These are phyloP conservation scores for Fusarium burgessii DNA, from an alignment of 2,329 filamentous ascomycete species.

Conservation along the genomic window DNA sequence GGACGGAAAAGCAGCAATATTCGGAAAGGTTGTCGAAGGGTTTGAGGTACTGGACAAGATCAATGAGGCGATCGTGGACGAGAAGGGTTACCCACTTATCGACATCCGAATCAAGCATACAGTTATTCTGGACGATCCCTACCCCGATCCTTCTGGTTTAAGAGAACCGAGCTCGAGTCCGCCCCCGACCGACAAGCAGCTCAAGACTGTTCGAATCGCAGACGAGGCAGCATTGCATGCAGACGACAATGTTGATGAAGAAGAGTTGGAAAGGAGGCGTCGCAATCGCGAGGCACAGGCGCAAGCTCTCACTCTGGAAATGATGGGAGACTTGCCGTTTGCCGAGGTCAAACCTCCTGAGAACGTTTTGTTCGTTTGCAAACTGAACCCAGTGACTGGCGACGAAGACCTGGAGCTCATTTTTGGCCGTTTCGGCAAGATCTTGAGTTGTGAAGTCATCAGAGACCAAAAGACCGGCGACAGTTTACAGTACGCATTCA, in stretches of 20 bases:
- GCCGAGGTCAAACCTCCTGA: conserved; percentile 97
- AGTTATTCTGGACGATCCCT: conserved; percentile 91
- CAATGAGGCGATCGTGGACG: conserved; percentile 88
- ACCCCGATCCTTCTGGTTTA: conserved; percentile 81
- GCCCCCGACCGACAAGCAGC: conserved; percentile 82
- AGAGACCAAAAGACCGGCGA: conserved; percentile 93
- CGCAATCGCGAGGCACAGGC: conserved; percentile 92
- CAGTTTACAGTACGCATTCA: conserved; percentile 96
- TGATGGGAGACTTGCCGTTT: conserved; percentile 97
- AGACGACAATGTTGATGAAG: conserved; percentile 78
- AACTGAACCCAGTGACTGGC: conserved; percentile 94
- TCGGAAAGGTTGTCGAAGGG: conserved; percentile 94
- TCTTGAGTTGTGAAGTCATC: conserved; percentile 95
- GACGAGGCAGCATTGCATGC: conserved; percentile 87
- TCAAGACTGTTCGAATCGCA: conserved; percentile 90
- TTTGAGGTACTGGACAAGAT: conserved; percentile 95
- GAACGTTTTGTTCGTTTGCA: conserved; percentile 98
- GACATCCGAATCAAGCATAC: conserved; percentile 97
- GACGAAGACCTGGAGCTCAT: conserved; percentile 96
- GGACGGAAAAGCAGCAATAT: conserved; percentile 93
- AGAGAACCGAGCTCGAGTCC: conserved; percentile 84
- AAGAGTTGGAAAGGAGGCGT: conserved; percentile 81
- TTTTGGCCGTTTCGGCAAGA: conserved; percentile 95
- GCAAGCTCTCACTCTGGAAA: conserved; percentile 93
- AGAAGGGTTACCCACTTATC: conserved; percentile 86